Conservation (phyloP, 2,329 filamentous ascomycete genomes). For the Xylaria sp. region DNA sequence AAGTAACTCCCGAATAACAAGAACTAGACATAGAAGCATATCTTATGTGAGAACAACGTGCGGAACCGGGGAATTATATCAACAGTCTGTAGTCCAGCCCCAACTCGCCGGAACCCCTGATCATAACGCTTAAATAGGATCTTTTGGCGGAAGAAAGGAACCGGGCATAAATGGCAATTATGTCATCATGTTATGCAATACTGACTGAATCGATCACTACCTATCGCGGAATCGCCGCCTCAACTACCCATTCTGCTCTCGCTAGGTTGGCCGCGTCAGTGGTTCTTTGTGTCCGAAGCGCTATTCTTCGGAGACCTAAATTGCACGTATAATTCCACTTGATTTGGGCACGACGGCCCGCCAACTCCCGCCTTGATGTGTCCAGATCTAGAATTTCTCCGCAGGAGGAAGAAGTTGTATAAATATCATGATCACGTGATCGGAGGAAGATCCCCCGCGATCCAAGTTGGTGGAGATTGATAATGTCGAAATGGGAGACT, state of each 20-base stretch:
- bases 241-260: not conserved
- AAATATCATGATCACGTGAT: slow-evolving; percentile 31
- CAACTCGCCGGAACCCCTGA: not conserved
- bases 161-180: not conserved
- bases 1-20: not conserved
- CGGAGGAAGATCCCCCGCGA: slow-evolving; percentile 32
- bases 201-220: slow-evolving; percentile 1
- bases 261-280: not conserved
- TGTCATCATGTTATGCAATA: slow-evolving; percentile 11
- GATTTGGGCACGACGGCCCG: slow-evolving; percentile 26
- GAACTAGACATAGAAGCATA: not conserved
- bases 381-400: slow-evolving; percentile 27
- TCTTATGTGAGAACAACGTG: not conserved
- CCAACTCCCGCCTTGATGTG: slow-evolving; percentile 24
- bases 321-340: not conserved
- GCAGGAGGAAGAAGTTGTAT: slow-evolving; percentile 4
- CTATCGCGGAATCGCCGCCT: slow-evolving; percentile 1
- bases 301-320: slow-evolving; percentile 13
- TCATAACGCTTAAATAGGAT: not conserved
- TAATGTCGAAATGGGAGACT: no score
- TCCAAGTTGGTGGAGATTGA: not conserved
- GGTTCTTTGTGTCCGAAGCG: not conserved
- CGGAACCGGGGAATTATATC: slow-evolving; percentile 22
- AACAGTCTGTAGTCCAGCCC: not conserved
- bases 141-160: slow-evolving; percentile 23